Conservation (phyloP, 139 green algal species). For the Haematococcus sp. region DNA sequence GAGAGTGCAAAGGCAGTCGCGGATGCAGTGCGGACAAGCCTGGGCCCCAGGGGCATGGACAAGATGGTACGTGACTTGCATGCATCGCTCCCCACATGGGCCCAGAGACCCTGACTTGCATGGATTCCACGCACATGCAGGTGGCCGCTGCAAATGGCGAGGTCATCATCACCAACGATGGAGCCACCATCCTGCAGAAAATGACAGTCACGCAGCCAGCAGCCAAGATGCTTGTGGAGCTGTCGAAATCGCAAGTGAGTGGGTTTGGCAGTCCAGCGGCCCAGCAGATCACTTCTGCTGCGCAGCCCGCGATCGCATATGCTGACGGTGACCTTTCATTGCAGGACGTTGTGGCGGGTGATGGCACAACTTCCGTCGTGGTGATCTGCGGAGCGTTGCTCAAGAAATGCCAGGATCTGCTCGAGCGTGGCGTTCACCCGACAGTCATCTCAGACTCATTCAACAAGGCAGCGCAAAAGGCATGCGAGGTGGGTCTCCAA, state of each 20-base stretch:
- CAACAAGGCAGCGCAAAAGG: constrained; percentile 76
- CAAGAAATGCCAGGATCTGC: constrained; percentile 78
- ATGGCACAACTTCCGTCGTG: constrained; percentile 94
- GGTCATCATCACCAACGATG: constrained; percentile 99
- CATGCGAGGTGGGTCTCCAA: constrained; percentile 57
- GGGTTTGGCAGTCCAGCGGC: not conserved
- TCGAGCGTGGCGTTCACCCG: constrained; percentile 68
- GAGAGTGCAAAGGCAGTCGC: constrained; percentile 97
- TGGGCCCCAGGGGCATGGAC: constrained; percentile 97
- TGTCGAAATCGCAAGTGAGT: constrained; percentile 89
- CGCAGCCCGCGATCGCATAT: not conserved
- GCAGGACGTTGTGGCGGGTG: constrained; percentile 96
- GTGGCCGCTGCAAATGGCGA: constrained; percentile 84
- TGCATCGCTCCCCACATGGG: not conserved
- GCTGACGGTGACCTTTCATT: no score
- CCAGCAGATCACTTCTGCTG: constrained; percentile 1
- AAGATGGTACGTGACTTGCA: constrained; percentile 86
- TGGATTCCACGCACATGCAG: constrained; percentile 37
- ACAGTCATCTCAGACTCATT: constrained; percentile 96
- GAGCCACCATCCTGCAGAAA: constrained; percentile 97
- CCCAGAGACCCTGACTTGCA: not conserved
- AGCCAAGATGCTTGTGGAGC: constrained; percentile 99
- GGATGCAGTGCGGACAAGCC: constrained; percentile 91
- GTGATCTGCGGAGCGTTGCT: constrained; percentile 93
- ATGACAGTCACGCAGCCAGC: constrained; percentile 96